Conservation (phyloP, 1,139 yeast genomes). For the Candida sp. region DNA sequence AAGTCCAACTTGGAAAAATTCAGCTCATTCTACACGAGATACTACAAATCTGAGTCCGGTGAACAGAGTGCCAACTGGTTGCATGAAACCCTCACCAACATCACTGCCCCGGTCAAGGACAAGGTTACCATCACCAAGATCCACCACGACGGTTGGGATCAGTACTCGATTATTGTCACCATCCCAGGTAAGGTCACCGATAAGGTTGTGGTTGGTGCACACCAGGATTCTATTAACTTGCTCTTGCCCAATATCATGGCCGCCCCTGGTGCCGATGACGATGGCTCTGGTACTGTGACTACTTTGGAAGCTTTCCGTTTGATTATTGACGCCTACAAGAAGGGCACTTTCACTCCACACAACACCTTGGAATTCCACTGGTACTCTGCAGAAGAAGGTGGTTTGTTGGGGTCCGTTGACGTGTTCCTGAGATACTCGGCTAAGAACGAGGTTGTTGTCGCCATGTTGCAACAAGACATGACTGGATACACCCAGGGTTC, state of each 20-base stretch:
- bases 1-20: conserved; percentile 61
- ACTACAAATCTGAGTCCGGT: conserved; percentile 77
- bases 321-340: conserved; percentile 40
- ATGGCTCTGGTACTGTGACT: conserved; percentile 89
- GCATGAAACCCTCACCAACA: conserved; percentile 46
- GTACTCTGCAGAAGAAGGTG: conserved; percentile 96
- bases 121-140: conserved; percentile 31
- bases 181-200: conserved; percentile 41
- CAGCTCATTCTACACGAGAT: conserved; percentile 78
- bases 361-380: conserved; percentile 92
- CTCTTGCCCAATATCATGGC: conserved; percentile 68
- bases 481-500: conserved; percentile 78
- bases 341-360: conserved; percentile 53
- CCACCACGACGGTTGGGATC: conserved; percentile 48
- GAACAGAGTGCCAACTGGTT: conserved; percentile 78
- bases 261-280: conserved; percentile 98
- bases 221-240: conserved; percentile 84
- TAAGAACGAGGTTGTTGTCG: conserved; percentile 59
- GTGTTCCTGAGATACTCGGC: conserved; percentile 62
- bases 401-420: conserved; percentile 85
- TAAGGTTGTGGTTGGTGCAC: conserved; percentile 82
- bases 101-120: conserved; percentile 43
- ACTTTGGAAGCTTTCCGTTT: conserved; percentile 76
- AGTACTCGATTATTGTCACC: conserved; percentile 44
- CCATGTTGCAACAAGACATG: conserved; percentile 96